Conservation (phyloP, 2,329 filamentous ascomycete species). For the Trichocomaceae sp. region DNA sequence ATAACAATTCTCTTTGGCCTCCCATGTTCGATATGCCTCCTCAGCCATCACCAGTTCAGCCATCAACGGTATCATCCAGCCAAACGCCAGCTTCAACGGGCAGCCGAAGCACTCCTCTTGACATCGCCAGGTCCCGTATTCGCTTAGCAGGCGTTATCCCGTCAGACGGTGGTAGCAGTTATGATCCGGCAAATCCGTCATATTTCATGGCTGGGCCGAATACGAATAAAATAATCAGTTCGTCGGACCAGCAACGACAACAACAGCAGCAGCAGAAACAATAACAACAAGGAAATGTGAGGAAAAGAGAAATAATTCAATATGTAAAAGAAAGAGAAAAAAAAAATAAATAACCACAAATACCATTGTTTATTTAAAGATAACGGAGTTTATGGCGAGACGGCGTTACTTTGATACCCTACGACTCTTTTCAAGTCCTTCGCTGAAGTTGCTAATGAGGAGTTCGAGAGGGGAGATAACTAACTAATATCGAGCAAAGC, state of each 20-base stretch:
- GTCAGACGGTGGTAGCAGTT: constrained; percentile 8
- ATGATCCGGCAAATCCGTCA: constrained; percentile 9
- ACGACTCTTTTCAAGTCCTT: not conserved
- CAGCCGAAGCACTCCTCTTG: constrained; percentile 15
- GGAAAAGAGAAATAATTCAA: not conserved
- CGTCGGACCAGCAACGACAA: constrained; percentile 2
- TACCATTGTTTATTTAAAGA: not conserved
- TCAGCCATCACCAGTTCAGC: constrained; percentile 16
- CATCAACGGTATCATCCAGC: constrained; percentile 14
- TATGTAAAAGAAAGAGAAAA: not conserved
- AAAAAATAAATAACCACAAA: not conserved
- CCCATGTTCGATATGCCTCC: constrained; percentile 29
- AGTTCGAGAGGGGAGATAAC: not conserved
- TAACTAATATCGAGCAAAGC: too few species aligned
- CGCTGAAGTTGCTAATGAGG: not conserved
- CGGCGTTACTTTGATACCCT: not conserved
- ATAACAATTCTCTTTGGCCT: constrained; percentile 32
- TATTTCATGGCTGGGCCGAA: constrained; percentile 10
- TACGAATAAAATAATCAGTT: constrained; percentile 9
- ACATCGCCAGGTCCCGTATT: constrained; percentile 5
- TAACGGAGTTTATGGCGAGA: not conserved
- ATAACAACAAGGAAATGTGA: not conserved
- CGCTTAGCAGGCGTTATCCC: constrained; percentile 13
- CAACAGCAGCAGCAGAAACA: not conserved
- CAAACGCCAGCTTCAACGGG: constrained; percentile 16